These are phyloP conservation scores for Pogostemon cablin DNA, from an alignment of 257 asterid genomes.

Conservation along the genomic window DNA sequence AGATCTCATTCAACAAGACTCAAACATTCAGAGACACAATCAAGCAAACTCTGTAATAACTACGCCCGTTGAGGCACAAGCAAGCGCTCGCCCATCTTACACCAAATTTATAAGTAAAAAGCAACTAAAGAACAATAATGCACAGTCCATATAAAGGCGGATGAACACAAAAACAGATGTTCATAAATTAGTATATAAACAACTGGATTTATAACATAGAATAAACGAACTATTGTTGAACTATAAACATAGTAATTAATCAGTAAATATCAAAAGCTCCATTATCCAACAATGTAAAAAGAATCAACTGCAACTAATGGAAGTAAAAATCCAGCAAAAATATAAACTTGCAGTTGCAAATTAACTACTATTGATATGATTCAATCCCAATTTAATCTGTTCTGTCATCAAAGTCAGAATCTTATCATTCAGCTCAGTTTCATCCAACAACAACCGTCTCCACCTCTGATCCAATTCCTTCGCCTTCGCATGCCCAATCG, in stretches of 20 bases:
- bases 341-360: background rate
- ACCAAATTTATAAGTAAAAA: background rate
- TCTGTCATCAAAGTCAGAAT: slow-evolving; percentile 43
- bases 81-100: too few species aligned
- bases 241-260: background rate
- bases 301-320: background rate
- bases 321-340: background rate
- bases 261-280: background rate
- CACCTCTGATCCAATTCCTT: slow-evolving; percentile 61
- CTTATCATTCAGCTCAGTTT: slow-evolving; percentile 43
- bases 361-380: slow-evolving; percentile 17
- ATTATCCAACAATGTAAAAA: background rate
- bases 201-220: background rate
- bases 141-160: background rate
- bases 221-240: background rate
- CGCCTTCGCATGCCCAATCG: slow-evolving; percentile 49
- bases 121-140: background rate
- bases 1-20: too few species aligned
- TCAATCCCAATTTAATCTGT: slow-evolving; percentile 42
- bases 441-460: slow-evolving; percentile 50
- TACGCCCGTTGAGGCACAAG: too few species aligned
- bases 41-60: too few species aligned
- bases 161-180: background rate
- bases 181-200: background rate
- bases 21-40: too few species aligned